These are phyloP conservation scores for Pichia sp. DNA, from an alignment of 1,139 yeast species.

Conservation along the genomic window DNA sequence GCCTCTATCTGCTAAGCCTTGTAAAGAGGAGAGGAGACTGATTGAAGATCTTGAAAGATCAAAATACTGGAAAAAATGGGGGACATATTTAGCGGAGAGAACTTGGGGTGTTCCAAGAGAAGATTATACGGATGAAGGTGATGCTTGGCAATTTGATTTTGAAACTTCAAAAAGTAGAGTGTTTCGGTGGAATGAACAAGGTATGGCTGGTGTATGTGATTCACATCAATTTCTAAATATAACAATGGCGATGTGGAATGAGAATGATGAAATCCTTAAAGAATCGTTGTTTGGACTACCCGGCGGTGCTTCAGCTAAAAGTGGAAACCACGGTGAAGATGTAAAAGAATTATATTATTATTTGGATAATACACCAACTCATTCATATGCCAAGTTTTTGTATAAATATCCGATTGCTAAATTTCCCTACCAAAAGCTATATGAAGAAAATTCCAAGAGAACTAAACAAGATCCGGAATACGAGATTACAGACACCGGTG, in stretches of 20 bases:
- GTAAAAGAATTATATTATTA: conserved; percentile 82
- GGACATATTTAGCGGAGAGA: conserved; percentile 84
- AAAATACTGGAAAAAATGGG: conserved; percentile 84
- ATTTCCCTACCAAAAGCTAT: conserved; percentile 76
- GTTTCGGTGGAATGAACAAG: conserved; percentile 97
- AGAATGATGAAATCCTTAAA: conserved; percentile 75
- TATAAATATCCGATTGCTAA: conserved; percentile 86
- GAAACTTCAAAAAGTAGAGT: conserved; percentile 79
- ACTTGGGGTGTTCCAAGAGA: conserved; percentile 95
- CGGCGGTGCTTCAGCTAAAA: conserved; percentile 82
- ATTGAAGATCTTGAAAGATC: conserved; percentile 47
- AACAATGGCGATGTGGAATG: conserved; percentile 88
- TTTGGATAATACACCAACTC: conserved; percentile 88
- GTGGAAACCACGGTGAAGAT: conserved; percentile 97
- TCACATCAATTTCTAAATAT: conserved; percentile 73
- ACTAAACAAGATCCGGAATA: conserved; percentile 59
- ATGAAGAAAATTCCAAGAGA: conserved; percentile 61
- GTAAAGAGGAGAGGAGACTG: conserved; percentile 60
- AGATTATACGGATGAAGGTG: conserved; percentile 81
- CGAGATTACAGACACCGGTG: conserved; percentile 70
- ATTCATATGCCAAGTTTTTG: conserved; percentile 85
- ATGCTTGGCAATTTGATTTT: conserved; percentile 92
- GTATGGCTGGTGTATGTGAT: conserved; percentile 87
- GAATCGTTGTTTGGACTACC: conserved; percentile 87
- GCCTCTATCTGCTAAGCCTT: conserved; percentile 15